Evolutionary conservation across 345 rosid species (phyloP).

Genomic region (Bruguiera sexangula): DNA sequence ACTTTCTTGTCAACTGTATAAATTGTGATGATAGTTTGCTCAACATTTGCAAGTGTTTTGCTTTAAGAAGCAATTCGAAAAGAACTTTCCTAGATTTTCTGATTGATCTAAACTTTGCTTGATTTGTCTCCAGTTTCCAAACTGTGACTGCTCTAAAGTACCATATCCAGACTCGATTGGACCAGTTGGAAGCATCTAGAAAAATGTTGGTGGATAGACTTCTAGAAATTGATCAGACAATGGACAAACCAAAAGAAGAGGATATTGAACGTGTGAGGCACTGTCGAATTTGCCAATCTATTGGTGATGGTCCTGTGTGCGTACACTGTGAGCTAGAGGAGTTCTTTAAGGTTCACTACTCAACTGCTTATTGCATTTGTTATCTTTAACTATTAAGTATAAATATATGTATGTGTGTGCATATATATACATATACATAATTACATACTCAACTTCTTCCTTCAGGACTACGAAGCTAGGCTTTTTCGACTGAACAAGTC

Average conservation of each 20-base stretch:
- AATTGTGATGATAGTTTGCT: too few species aligned
- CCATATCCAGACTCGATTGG: conserved; percentile 80
- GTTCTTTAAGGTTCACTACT: conserved; percentile 60
- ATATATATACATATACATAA: too few species aligned
- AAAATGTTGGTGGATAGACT: conserved; percentile 56
- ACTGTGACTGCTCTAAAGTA: conserved; percentile 70
- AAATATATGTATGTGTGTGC: too few species aligned
- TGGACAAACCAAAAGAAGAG: conserved; percentile 72
- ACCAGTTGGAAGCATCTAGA: conserved; percentile 66
- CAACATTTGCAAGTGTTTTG: too few species aligned
- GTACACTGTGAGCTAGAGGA: conserved; percentile 83
- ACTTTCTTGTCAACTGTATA: too few species aligned
- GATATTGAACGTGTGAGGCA: conserved; percentile 72
- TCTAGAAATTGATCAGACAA: conserved; percentile 66
- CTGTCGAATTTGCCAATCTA: conserved; percentile 61
- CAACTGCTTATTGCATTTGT: conserved; percentile 10
- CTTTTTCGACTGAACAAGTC: conserved; percentile 72
- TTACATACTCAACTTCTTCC: conserved; percentile 15
- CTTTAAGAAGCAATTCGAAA: neutral
- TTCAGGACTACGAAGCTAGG: conserved; percentile 85
- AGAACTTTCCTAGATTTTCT: neutral
- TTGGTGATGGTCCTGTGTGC: conserved; percentile 76
- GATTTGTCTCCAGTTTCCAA: conserved; percentile 53
- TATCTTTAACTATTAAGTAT: too few species aligned
- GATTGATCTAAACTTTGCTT: conserved; percentile 20